Evolutionary conservation across 2,329 filamentous ascomycete species (phyloP), one percentile per base, ranked within the genome.

Genomic region (Curvularia sp.): DNA sequence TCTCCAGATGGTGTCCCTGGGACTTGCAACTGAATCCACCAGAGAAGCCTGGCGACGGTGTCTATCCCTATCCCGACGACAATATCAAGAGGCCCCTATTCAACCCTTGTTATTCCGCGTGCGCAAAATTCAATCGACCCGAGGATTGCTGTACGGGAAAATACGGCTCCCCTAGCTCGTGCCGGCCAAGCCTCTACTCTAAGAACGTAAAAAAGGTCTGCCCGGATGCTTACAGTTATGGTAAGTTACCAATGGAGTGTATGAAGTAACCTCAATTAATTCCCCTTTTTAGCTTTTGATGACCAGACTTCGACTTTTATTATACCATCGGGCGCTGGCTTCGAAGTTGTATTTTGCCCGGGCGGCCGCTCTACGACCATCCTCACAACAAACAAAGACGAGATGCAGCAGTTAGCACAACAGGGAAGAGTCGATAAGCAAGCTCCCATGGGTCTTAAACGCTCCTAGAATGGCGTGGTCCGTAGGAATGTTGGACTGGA

Each of bases 151-250:
- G 92, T 76, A 88, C 88, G 15, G 91, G 90, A 44, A 76, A 84
- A 12, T 90, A 89, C 77, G 82, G 88, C 69, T 83, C 84, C 39
- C 84, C 89, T 2, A 80, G 83, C 24, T 81, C 82, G 49, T 95
- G 91, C 79, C 80, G 82, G 58, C 87, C 89, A 2, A 87, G 87
- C 50, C 77, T 85, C 41, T 95, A 93, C 78, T 88, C 88, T 64
- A 85, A 81, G 58, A 81, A 82, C 10, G 89, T 90, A 53, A 95
- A 96, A 80, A 79, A 78, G 3, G 84, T 94, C 12, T 96, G 92
- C 72, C 91, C 92, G 0, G 92, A 96, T 77, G 91, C 91, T 2
- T 96, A 95, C 78, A 92, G 89, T 70, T 96, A 86, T 74, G 82
- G 88, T 89, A 50, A 86, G 86, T 75, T 30, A 24, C 6, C 38